phyloP scores from a whole-genome alignment of 2,329 filamentous ascomycete species.

The Talaromyces sp. region DNA sequence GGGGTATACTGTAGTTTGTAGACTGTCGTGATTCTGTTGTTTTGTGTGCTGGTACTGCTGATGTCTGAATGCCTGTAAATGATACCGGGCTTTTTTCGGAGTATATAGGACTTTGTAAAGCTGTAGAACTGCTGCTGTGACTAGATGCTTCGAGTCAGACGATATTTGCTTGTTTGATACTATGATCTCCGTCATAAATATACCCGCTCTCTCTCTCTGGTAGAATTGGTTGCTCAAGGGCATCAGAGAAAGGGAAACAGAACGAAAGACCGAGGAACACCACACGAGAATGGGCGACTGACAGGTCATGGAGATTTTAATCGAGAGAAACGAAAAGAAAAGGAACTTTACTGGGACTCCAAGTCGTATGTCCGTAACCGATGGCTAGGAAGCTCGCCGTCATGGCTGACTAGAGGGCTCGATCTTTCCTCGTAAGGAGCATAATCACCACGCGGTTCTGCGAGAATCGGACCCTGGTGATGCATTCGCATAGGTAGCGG shows the following conservation, averaged over 20 bases:
- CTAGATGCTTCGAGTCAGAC: constrained; percentile 25
- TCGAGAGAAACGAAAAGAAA: constrained; percentile 20
- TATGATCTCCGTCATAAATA: neutral
- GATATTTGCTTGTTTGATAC: neutral
- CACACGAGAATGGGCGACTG: constrained; percentile 19
- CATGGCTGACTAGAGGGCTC: constrained; percentile 19
- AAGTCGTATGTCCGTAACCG: constrained; percentile 30
- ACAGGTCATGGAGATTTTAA: constrained; percentile 17
- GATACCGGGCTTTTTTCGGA: constrained; percentile 30
- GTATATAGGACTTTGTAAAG: constrained; percentile 32
- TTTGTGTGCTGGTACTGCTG: constrained; percentile 12
- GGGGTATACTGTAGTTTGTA: constrained; percentile 33
- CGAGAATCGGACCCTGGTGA: constrained; percentile 8
- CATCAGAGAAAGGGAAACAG: too few species aligned
- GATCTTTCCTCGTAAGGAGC: constrained; percentile 25
- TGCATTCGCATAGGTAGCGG: constrained; percentile 18
- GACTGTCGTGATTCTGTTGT: constrained; percentile 6
- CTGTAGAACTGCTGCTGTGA: constrained; percentile 31
- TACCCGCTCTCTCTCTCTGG: neutral
- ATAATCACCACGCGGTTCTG: constrained; percentile 20
- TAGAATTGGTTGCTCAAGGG: neutral
- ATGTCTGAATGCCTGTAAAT: constrained; percentile 14
- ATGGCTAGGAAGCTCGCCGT: constrained; percentile 29
- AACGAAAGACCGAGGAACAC: constrained; percentile 9
- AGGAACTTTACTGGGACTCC: constrained; percentile 38